Evolutionary conservation across 2,329 filamentous ascomycete species (phyloP).

Genomic region (Harringtonia lauricola): DNA sequence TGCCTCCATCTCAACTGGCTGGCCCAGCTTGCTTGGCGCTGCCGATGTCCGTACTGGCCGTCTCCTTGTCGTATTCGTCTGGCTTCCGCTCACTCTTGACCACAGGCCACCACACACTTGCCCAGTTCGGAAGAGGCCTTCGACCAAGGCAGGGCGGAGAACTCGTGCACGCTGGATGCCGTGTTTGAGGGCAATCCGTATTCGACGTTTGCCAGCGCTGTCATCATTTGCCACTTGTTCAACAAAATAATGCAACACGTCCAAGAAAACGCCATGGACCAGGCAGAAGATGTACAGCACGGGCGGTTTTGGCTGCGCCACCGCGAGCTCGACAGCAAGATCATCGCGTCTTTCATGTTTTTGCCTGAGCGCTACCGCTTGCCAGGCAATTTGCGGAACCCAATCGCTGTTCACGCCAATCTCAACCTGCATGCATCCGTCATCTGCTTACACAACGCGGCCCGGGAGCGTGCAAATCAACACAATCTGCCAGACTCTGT

Average conservation of each 20-base stretch:
- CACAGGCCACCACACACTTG: conserved; percentile 62
- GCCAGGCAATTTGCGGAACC: conserved; percentile 55
- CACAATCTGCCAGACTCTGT: conserved; percentile 54
- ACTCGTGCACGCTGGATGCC: conserved; percentile 51
- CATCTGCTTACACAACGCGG: conserved; percentile 83
- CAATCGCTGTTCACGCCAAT: conserved; percentile 70
- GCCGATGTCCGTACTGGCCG: conserved; percentile 39
- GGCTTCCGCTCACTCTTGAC: not conserved
- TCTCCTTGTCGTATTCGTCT: not conserved
- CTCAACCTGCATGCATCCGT: conserved; percentile 80
- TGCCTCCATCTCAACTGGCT: conserved; percentile 79
- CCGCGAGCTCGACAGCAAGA: conserved; percentile 66
- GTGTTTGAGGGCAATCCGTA: conserved; percentile 52
- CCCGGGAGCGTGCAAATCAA: conserved; percentile 71
- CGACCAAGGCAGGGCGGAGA: conserved; percentile 50
- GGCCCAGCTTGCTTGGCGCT: conserved; percentile 73
- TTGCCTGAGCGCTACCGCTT: conserved; percentile 66
- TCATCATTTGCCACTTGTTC: conserved; percentile 68
- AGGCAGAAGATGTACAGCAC: conserved; percentile 59
- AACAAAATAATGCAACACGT: conserved; percentile 73
- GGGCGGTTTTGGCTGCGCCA: conserved; percentile 83
- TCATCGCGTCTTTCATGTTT: conserved; percentile 69
- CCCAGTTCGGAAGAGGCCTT: conserved; percentile 73
- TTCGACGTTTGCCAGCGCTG: conserved; percentile 60
- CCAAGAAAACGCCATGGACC: conserved; percentile 60